A percentile compares a stretch with the other conserved stretches of the same genome.
Conservation (phyloP, 2,329 filamentous ascomycete species). For the Neonectria ditissima region DNA sequence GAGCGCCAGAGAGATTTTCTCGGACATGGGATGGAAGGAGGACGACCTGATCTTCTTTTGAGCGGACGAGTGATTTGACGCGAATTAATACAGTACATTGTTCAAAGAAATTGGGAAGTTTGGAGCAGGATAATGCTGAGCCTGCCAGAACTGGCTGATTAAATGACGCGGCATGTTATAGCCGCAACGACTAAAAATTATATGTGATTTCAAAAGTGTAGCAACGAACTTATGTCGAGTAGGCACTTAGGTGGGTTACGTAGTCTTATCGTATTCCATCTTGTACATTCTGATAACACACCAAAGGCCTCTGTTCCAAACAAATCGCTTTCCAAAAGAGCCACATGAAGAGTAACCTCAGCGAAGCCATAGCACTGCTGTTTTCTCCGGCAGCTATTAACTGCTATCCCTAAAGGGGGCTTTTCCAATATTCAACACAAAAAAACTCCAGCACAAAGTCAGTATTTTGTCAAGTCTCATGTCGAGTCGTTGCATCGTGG, state of each 20-base stretch:
- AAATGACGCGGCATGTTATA: not conserved
- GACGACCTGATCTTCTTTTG: constrained; percentile 46
- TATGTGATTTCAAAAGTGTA: not conserved
- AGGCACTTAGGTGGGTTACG: too few relatives aligned
- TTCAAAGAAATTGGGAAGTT: not conserved
- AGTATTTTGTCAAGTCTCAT: not conserved
- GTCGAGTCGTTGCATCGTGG: constrained; percentile 1
- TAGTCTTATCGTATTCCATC: not conserved
- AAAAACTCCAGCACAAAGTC: not conserved
- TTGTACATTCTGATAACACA: not conserved
- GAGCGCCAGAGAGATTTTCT: constrained; percentile 65
- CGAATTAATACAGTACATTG: too few relatives aligned
- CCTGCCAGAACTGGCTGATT: not conserved
- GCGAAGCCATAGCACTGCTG: not conserved
- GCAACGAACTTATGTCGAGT: not conserved
- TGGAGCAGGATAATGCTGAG: not conserved
- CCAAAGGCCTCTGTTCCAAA: not conserved
- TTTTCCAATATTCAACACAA: not conserved
- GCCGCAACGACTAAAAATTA: not conserved
- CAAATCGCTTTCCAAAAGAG: not conserved
- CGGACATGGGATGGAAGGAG: constrained; percentile 71
- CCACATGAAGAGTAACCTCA: not conserved
- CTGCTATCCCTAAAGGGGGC: not conserved
- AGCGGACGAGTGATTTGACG: constrained; percentile 1
- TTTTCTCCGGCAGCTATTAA: not conserved